These are phyloP conservation scores for Pelargonium nanum DNA, from an alignment of 345 rosid genomes.

Conservation along the genomic window DNA sequence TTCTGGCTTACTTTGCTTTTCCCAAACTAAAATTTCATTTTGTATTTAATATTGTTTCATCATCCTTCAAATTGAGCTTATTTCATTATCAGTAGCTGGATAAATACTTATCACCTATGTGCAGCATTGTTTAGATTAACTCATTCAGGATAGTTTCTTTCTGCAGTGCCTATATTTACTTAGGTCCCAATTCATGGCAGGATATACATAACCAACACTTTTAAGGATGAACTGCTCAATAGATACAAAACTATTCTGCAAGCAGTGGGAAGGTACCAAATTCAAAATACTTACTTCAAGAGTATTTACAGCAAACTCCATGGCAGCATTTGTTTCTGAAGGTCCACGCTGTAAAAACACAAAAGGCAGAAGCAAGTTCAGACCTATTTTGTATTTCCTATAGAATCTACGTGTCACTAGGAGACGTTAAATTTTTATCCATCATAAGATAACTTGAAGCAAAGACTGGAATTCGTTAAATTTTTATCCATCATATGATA, in stretches of 20 bases:
- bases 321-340: slow-evolving; percentile 80
- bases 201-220: background rate
- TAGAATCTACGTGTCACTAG: background rate
- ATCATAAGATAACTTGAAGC: background rate
- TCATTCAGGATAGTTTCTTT: background rate
- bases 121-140: background rate
- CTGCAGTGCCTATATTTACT: background rate
- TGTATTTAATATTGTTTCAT: background rate
- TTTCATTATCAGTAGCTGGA: too few relatives aligned
- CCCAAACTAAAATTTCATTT: background rate
- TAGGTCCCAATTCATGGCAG: too few relatives aligned
- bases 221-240: background rate
- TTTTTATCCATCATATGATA: too few relatives aligned
- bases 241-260: background rate
- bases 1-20: background rate
- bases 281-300: slow-evolving; percentile 46
- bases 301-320: slow-evolving; percentile 75
- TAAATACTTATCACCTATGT: too few relatives aligned
- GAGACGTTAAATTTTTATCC: background rate
- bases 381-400: background rate
- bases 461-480: background rate
- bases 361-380: slow-evolving; percentile 1
- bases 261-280: background rate
- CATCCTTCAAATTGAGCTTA: background rate
- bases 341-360: slow-evolving; percentile 62